These are phyloP conservation scores for Ascochyta clinopodiicola DNA, from an alignment of 2,329 filamentous ascomycete species.

Conservation along the genomic window DNA sequence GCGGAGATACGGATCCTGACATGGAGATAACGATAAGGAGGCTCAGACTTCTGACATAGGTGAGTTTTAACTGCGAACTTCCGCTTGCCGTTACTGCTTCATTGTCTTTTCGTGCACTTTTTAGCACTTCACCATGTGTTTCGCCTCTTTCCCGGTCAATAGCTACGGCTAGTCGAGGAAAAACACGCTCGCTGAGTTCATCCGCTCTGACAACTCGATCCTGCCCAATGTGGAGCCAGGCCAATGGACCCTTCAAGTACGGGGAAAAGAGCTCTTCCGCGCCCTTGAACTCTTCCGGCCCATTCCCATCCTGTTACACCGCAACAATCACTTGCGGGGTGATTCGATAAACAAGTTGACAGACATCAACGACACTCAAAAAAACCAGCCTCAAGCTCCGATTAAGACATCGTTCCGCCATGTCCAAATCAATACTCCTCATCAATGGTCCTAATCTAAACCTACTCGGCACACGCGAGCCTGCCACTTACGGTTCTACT, in stretches of 20 bases:
- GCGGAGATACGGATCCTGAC: conserved; percentile 11
- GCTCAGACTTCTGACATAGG: not conserved
- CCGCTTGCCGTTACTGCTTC: not conserved
- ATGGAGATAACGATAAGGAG: conserved; percentile 5
- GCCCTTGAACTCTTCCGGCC: conserved; percentile 3
- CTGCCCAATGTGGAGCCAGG: conserved; percentile 4
- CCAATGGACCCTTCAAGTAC: not conserved
- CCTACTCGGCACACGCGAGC: conserved; percentile 77
- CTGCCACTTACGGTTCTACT: conserved; percentile 73
- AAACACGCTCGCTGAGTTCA: not conserved
- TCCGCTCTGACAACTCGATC: conserved; percentile 2
- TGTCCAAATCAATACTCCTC: conserved; percentile 65
- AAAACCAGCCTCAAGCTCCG: not conserved
- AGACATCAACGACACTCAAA: not conserved
- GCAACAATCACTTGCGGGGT: conserved; percentile 7
- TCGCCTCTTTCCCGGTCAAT: not conserved
- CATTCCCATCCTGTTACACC: not conserved
- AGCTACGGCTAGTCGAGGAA: conserved; percentile 3
- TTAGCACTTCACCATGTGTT: not conserved
- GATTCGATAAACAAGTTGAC: not conserved
- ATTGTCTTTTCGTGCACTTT: not conserved
- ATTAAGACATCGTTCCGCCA: conserved; percentile 9
- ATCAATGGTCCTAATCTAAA: conserved; percentile 87
- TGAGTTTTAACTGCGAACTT: not conserved
- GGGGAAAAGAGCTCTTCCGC: conserved; percentile 16